A percentile compares a stretch with the other conserved stretches of the same genome.
Conservation (phyloP, 352 stramenopile species). For the Pythium rishiriense region DNA sequence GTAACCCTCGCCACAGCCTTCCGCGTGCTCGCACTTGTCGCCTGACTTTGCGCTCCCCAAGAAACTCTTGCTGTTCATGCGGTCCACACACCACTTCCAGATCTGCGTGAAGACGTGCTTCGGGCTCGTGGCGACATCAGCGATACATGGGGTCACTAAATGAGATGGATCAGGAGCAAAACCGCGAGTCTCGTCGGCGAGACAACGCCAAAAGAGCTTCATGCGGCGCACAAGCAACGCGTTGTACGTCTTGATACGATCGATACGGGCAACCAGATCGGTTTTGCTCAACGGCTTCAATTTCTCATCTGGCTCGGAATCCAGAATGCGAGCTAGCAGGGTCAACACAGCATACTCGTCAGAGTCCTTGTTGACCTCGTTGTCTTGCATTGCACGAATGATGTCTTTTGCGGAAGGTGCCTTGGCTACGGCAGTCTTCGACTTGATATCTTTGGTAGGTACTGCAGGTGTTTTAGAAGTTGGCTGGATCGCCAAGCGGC, state of each 20-base stretch:
- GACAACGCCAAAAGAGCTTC: slow-evolving; percentile 83
- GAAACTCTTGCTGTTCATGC: slow-evolving; percentile 75
- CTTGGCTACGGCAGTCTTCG: not conserved
- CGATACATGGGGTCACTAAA: slow-evolving; percentile 42
- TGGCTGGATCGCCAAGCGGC: not conserved
- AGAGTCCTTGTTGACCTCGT: slow-evolving; percentile 25
- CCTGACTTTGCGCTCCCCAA: slow-evolving; percentile 67
- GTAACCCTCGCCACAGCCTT: slow-evolving; percentile 83
- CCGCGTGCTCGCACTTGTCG: slow-evolving; percentile 85
- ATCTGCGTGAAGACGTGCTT: slow-evolving; percentile 70
- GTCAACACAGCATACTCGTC: slow-evolving; percentile 56
- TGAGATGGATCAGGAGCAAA: not conserved
- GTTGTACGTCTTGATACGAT: slow-evolving; percentile 51
- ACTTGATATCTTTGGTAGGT: not conserved
- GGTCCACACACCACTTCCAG: slow-evolving; percentile 86
- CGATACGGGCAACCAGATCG: slow-evolving; percentile 43
- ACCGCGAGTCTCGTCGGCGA: slow-evolving; percentile 32
- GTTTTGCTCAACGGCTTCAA: slow-evolving; percentile 51
- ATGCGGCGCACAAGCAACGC: slow-evolving; percentile 76
- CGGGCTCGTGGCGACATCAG: slow-evolving; percentile 53
- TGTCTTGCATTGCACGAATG: slow-evolving; percentile 10
- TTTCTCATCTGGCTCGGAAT: slow-evolving; percentile 49
- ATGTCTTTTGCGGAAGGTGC: not conserved
- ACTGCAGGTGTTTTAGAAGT: not conserved
- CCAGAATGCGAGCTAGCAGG: slow-evolving; percentile 60